These are phyloP conservation scores for Scedosporium boydii DNA, from an alignment of 2,329 filamentous ascomycete species.

Conservation along the genomic window DNA sequence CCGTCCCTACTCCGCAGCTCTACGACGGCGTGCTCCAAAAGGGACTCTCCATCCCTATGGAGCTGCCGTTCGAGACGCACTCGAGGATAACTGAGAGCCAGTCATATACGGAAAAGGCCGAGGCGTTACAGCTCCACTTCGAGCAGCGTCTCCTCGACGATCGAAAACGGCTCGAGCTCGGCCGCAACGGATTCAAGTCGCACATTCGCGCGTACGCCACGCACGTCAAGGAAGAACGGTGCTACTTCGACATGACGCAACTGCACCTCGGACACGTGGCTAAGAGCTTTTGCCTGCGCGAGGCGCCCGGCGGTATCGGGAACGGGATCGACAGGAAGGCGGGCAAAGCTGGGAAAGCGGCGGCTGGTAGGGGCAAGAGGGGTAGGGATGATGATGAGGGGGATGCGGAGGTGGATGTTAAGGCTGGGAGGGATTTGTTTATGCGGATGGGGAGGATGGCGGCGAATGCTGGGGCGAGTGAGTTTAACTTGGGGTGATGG, in stretches of 20 bases:
- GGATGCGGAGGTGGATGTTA: slow-evolving; percentile 29
- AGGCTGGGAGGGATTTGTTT: slow-evolving; percentile 31
- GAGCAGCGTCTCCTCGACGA: slow-evolving; percentile 52
- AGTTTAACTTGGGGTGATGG: slow-evolving; percentile 57
- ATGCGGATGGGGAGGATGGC: slow-evolving; percentile 56
- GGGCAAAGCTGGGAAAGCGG: slow-evolving; percentile 23
- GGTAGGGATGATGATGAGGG: slow-evolving; percentile 18
- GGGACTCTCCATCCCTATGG: slow-evolving; percentile 51
- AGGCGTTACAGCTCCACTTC: slow-evolving; percentile 48
- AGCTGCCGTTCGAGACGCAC: slow-evolving; percentile 63
- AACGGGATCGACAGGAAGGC: slow-evolving; percentile 40
- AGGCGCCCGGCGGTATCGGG: slow-evolving; percentile 77
- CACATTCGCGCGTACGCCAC: slow-evolving; percentile 94
- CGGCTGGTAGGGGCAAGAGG: slow-evolving; percentile 18
- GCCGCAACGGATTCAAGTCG: slow-evolving; percentile 77
- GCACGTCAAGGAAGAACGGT: slow-evolving; percentile 75
- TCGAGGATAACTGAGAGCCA: slow-evolving; percentile 29
- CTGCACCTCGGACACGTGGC: slow-evolving; percentile 88
- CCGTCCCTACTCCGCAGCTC: slow-evolving; percentile 37
- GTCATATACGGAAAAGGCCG: slow-evolving; percentile 40
- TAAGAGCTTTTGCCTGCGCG: slow-evolving; percentile 84
- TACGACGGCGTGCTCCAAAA: slow-evolving; percentile 53
- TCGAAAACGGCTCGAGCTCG: slow-evolving; percentile 65
- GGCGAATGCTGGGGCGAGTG: slow-evolving; percentile 52
- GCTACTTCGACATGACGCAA: slow-evolving; percentile 83